Base-by-base conservation (phyloP, 192 early-diverging fungal genomes). In the Podila horticola region DNA sequence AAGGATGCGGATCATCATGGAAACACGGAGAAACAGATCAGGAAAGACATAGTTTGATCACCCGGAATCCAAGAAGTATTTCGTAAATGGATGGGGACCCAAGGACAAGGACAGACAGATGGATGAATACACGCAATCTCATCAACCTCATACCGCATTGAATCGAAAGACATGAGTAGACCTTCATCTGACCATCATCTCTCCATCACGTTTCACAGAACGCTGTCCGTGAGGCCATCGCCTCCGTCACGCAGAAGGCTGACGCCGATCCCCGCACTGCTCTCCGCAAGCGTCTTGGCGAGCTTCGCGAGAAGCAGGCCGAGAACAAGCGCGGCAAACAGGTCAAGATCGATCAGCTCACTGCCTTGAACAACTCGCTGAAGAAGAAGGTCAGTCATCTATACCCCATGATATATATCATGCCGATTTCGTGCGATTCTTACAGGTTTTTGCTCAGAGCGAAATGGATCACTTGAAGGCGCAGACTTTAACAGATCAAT, bases 311-410 rank as follows among this genome's bases (percentile, higher is more conserved):
- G 41, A 89, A 95, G 83, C 92, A 94, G 74, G 87, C 84, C 34
- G 90, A 89, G 36, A 82, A 92, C 58, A 91, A 91, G 82, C 88
- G 93, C 63, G 85, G 84, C 58, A 89, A 92, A 58, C 86, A 86
- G 76, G 90, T 90, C 81, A 89, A 91, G 26, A 88, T 95, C 82
- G 92, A 94, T 81, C 84, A 90, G 70, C 82, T 94, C 66, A 94
- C 89, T 63, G 69, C 84, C 58, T 85, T 96, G 28, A 90, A 93
- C 66, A 89, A 91, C 22, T 89, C 88, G 41, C 86, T 96, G 74
- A 88, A 90, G 84, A 95, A 95, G 87, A 96, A 94, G 89, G 93
- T 93, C 74, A 30, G 52, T 62, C 19, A 34, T 38, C 59, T 57
- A 33, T 22, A 12, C 12, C 26, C 57, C 33, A 12, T 24, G 45